Evolutionary conservation across 805 yeast genomes (phyloP).

Genomic region (Yarrowia alimentaria): DNA sequence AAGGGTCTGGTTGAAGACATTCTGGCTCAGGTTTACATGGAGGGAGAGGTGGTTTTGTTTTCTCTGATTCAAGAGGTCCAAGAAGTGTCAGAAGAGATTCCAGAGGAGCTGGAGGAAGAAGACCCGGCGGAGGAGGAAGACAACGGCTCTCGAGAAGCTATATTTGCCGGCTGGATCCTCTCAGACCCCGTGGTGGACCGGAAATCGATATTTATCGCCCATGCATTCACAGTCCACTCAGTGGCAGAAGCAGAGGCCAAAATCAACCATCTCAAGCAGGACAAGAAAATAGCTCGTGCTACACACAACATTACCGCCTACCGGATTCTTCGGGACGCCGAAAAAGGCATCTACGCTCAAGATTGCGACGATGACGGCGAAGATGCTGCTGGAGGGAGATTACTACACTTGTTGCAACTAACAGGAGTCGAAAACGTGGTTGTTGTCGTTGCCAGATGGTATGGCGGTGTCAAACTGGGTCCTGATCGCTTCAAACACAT

Average conservation of each 20-base stretch:
- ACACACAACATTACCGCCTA: constrained; percentile 85
- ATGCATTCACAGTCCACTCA: constrained; percentile 58
- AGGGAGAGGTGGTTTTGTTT: constrained; percentile 74
- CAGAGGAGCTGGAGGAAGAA: constrained; percentile 5
- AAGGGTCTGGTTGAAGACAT: constrained; percentile 47
- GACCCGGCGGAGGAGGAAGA: constrained; percentile 26
- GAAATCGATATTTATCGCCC: constrained; percentile 81
- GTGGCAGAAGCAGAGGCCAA: constrained; percentile 64
- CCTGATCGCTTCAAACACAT: constrained; percentile 91
- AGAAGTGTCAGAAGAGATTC: constrained; percentile 30
- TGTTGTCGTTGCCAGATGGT: constrained; percentile 90
- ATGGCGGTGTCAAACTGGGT: constrained; percentile 86
- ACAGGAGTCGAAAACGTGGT: constrained; percentile 78
- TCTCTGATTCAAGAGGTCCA: constrained; percentile 60
- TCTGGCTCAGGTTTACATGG: constrained; percentile 51
- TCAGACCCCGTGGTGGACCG: constrained; percentile 81
- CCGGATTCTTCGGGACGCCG: constrained; percentile 55
- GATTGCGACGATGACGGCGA: constrained; percentile 98
- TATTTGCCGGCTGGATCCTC: constrained; percentile 58
- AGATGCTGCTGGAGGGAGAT: constrained; percentile 88
- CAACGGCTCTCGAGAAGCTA: constrained; percentile 12
- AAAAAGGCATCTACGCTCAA: constrained; percentile 56
- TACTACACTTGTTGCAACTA: constrained; percentile 61
- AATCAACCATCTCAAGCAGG: constrained; percentile 55
- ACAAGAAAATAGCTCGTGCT: constrained; percentile 65